These are phyloP conservation scores for Microcera coccophila DNA, from an alignment of 2,329 filamentous ascomycete genomes.

Conservation along the genomic window DNA sequence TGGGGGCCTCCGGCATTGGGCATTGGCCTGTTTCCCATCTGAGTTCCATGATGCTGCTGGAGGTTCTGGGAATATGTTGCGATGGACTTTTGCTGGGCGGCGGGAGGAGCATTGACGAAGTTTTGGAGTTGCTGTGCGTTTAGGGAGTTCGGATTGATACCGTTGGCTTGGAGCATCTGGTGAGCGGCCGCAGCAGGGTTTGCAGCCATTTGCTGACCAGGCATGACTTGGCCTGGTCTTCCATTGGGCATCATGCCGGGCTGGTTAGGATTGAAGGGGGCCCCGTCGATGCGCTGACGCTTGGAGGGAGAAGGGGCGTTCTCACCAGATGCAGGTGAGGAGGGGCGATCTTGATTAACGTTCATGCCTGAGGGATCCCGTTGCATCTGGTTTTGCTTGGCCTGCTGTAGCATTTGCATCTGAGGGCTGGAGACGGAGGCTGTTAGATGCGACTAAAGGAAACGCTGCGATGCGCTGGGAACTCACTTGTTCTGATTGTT, in stretches of 20 bases:
- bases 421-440: conserved; percentile 49
- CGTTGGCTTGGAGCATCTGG: conserved; percentile 62
- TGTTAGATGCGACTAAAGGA: conserved; percentile 8
- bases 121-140: conserved; percentile 71
- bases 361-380: conserved; percentile 85
- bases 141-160: conserved; percentile 71
- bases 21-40: conserved; percentile 79
- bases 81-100: conserved; percentile 75
- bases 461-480: neutral
- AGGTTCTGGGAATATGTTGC: conserved; percentile 83
- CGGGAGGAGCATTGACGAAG: conserved; percentile 52
- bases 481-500: conserved; percentile 72
- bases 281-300: conserved; percentile 71
- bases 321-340: conserved; percentile 77
- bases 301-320: conserved; percentile 92
- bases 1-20: conserved; percentile 67
- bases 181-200: conserved; percentile 49
- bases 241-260: conserved; percentile 64
- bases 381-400: conserved; percentile 79
- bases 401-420: conserved; percentile 67
- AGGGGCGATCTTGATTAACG: conserved; percentile 72
- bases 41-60: conserved; percentile 73
- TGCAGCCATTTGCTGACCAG: conserved; percentile 62
- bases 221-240: conserved; percentile 66
- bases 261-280: conserved; percentile 68